Base-by-base conservation (phyloP, 495 filamentous ascomycete genomes). In the Aspergillus bridgeri region DNA sequence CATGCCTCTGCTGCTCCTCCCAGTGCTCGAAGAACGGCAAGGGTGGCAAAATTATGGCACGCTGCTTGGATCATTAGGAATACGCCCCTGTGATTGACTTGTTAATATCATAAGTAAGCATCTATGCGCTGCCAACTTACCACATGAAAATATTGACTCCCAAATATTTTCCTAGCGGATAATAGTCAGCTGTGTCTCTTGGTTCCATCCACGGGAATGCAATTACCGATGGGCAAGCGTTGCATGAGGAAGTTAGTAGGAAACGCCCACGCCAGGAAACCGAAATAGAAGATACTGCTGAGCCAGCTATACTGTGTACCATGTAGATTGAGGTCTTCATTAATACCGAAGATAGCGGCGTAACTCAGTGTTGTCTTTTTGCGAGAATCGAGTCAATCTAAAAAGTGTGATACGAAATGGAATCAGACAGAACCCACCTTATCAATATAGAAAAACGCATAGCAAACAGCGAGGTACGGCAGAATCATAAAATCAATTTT, bases 401-500 rank as follows among this genome's bases (percentile, higher is more conserved):
- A 9, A 76, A 62, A 7, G 65, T 69, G 15, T 78, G 62, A 61
- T 54, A 6, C 44, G 50, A n/a, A 59, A 24, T 21, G 48, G 52
- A 27, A 57, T 7, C 11, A 13, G 17, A 42, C 1, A 18, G 8
- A 8, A 22, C 45, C 9, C 47, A 69, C 75, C 66, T 83, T 82
- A 50, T 84, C 81, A 60, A 84, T 82, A 52, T 82, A 85, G 54
- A 84, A 84, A 63, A 85, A 86, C 0, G 76, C 76, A 67, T 84
- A 85, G 54, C 79, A 86, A 42, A 85, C 76, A 4, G 77, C 79
- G 20, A 86, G 62, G 62, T 77, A 75, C 2, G 76, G 76, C 23
- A 79, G 22, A 22, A 78, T 76, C 75, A 79, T 77, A 8, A 76
- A 73, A 60, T 84, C 81, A 53, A 84, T 83, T 63, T 81, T 85